Evolutionary conservation across 352 stramenopile genomes (phyloP), one percentile per base, ranked within the genome.

Genomic region (Phytophthora megakarya): DNA sequence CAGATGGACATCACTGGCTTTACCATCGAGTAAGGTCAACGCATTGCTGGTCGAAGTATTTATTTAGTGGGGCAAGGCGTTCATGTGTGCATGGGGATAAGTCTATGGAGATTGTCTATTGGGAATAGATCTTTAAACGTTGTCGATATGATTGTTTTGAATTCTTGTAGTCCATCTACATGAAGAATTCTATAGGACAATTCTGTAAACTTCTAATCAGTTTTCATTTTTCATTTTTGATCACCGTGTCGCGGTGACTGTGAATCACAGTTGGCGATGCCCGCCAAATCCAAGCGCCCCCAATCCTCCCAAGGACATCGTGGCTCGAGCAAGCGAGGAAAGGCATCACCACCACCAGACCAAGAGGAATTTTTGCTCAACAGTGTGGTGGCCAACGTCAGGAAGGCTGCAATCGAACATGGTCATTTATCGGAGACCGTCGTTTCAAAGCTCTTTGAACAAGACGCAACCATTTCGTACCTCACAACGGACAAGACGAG

Each of bases 1-100:
- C 94, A 97, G 58, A 99, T 99, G 95, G 95, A 98, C 64, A 90
- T 97, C 59, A 98, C 95, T 9, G 95, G 97, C 28, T 99, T 99
- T 72, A 92, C 81, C 21, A 90, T 90, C 61, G 85, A 93, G 68
- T 92, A 79, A 75, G 47, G 33, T 39, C 26, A 52, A 44, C 13
- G n/a, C 21, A 22, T 63, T 54, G 47, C 37, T 51, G 57, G 43
- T 40, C 25, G 35, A 38, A 64, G 37, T 70, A 73, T 73, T 73
- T 74, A 74, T 71, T 73, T 58, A 72, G 44, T 48, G 39, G 23
- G 50, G 43, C 37, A 39, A 18, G 39, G 12, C 19, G 45, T 43
- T n/a, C n/a, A n/a, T 42, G 28, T 10, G 28, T 13, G 48, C 40
- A 10, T 35, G 30, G 9, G 26, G 30, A 13, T 7, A 35, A 13